Conservation (phyloP, 768 basidiomycete species). For the Lactarius hengduanensis region DNA sequence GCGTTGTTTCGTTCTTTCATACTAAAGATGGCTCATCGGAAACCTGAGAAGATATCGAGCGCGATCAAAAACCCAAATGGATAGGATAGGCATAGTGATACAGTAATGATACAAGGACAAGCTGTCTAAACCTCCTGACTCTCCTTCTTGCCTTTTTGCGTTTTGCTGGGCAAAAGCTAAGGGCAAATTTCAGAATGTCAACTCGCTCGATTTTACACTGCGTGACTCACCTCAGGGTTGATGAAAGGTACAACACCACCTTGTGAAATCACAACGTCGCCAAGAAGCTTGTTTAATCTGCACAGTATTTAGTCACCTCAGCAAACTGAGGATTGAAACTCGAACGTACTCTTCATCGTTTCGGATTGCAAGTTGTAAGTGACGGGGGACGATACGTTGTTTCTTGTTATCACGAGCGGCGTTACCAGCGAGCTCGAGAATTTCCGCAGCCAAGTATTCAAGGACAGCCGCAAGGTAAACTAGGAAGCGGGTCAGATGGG, state of each 20-base stretch:
- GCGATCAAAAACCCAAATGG: not conserved
- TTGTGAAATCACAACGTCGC: slow-evolving; percentile 85
- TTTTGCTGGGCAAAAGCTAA: slow-evolving; percentile 48
- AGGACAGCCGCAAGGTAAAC: slow-evolving; percentile 89
- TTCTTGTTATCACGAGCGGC: slow-evolving; percentile 83
- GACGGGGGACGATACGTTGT: slow-evolving; percentile 91
- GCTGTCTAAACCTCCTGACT: slow-evolving; percentile 44
- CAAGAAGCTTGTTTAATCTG: slow-evolving; percentile 77
- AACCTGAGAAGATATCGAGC: too few species aligned
- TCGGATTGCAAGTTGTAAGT: slow-evolving; percentile 87
- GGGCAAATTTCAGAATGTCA: not conserved
- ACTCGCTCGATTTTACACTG: not conserved
- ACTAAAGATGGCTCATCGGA: not conserved
- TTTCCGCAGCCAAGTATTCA: slow-evolving; percentile 90
- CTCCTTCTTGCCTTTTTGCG: slow-evolving; percentile 53
- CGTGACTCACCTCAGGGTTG: slow-evolving; percentile 40
- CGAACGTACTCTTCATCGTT: slow-evolving; percentile 74
- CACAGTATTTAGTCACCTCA: not conserved
- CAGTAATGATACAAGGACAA: slow-evolving; percentile 24
- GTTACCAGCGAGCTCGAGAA: slow-evolving; percentile 87
- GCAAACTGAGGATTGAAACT: not conserved
- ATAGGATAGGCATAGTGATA: slow-evolving; percentile 22
- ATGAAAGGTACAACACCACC: slow-evolving; percentile 84
- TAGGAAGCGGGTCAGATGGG: slow-evolving; percentile 32
- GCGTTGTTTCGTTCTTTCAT: not conserved